phyloP scores from a whole-genome alignment of 2,329 filamentous ascomycete genomes.

The Colletotrichum destructivum region DNA sequence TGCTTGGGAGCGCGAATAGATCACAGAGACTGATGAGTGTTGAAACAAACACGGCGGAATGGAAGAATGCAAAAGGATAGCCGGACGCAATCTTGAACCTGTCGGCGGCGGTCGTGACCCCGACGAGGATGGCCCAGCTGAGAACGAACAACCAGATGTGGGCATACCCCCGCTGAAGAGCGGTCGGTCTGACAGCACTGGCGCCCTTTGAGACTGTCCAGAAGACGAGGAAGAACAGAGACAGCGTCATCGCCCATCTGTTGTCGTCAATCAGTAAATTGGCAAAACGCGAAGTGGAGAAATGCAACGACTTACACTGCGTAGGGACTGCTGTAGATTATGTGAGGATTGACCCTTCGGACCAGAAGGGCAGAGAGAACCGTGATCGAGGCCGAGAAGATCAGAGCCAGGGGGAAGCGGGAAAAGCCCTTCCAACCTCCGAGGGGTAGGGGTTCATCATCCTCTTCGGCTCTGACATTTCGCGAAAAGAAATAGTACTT shows the following conservation, averaged over 20 bases:
- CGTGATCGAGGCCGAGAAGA: conserved; percentile 77
- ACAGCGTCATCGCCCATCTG: conserved; percentile 87
- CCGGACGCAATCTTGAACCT: conserved; percentile 80
- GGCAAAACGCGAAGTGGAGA: neutral
- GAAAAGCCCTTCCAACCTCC: conserved; percentile 87
- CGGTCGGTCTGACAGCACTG: conserved; percentile 85
- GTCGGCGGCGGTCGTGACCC: conserved; percentile 82
- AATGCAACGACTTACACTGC: conserved; percentile 68
- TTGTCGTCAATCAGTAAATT: conserved; percentile 38
- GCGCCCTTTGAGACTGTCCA: conserved; percentile 89
- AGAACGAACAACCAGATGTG: conserved; percentile 88
- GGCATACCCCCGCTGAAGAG: conserved; percentile 85
- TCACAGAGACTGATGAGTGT: conserved; percentile 84
- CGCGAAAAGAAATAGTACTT: conserved; percentile 92
- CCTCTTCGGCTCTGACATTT: conserved; percentile 66
- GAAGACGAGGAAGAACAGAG: conserved; percentile 83
- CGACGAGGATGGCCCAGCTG: conserved; percentile 81
- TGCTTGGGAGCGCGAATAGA: conserved; percentile 81
- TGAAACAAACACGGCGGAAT: conserved; percentile 81
- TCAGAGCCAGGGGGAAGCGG: conserved; percentile 83
- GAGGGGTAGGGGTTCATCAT: conserved; percentile 72
- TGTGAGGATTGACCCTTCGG: conserved; percentile 87
- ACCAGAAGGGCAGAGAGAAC: conserved; percentile 82
- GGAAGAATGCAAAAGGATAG: conserved; percentile 87
- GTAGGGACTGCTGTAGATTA: conserved; percentile 92